Percentiles rank a stretch among this genome's conserved stretches.
phyloP scores from a whole-genome alignment of 495 filamentous ascomycete species.

The Sporormia fimetaria region DNA sequence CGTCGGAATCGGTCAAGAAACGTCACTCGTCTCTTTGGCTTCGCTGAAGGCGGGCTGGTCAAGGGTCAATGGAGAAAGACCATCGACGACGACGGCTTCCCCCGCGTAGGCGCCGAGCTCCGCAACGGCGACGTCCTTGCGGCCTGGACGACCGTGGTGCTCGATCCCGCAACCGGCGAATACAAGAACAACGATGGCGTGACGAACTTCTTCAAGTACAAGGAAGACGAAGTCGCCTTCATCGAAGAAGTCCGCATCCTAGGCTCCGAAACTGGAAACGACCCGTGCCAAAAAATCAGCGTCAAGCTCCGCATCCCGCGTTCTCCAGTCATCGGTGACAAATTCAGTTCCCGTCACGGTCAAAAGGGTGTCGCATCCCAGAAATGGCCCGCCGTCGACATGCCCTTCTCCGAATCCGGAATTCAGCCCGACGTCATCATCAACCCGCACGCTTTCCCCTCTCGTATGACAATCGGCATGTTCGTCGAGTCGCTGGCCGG shows the following conservation, averaged over 20 bases:
- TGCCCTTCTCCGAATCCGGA: conserved; percentile 95
- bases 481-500: conserved; percentile 96
- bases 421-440: conserved; percentile 98
- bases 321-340: conserved; percentile 89
- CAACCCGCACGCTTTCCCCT: conserved; percentile 99
- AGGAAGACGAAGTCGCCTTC: conserved; percentile 74
- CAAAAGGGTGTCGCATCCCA: conserved; percentile 98
- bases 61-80: conserved; percentile 50
- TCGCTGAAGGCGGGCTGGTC: conserved; percentile 59
- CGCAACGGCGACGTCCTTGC: conserved; percentile 72
- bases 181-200: conserved; percentile 61
- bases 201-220: conserved; percentile 82
- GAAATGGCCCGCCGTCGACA: conserved; percentile 86
- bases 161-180: conserved; percentile 49
- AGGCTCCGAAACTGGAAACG: conserved; percentile 65
- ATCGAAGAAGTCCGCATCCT: conserved; percentile 89
- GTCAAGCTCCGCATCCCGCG: conserved; percentile 89
- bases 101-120: conserved; percentile 62
- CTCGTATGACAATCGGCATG: conserved; percentile 99
- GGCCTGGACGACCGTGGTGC: conserved; percentile 78
- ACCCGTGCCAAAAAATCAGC: conserved; percentile 73
- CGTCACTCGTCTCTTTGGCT: conserved; percentile 70
- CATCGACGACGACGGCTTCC: conserved; percentile 80
- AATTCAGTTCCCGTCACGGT: conserved; percentile 95
- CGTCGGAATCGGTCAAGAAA: conserved; percentile 45